Conservation (phyloP, 495 filamentous ascomycete genomes). For the Poronia punctata region DNA sequence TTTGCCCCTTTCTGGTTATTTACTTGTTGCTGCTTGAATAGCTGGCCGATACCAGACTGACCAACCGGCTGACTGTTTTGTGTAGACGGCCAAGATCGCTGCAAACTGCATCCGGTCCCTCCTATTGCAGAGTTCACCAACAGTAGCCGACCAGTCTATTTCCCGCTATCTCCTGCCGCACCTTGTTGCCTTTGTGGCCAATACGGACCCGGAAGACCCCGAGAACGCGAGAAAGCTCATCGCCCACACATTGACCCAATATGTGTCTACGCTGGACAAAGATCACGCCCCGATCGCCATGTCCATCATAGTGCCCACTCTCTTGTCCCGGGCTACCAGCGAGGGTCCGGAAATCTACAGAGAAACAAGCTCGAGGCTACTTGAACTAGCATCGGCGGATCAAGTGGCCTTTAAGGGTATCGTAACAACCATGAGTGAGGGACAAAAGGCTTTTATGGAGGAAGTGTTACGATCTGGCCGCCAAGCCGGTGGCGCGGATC, state of each 20-base stretch:
- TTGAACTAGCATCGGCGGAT: slow-evolving; percentile 74
- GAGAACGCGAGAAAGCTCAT: slow-evolving; percentile 64
- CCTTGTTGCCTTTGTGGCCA: slow-evolving; percentile 66
- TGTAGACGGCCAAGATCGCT: slow-evolving; percentile 74
- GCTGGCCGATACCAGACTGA: too few species aligned
- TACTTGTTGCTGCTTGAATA: slow-evolving; percentile 15
- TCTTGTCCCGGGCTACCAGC: slow-evolving; percentile 63
- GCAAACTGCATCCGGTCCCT: slow-evolving; percentile 81
- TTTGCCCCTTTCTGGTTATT: not conserved
- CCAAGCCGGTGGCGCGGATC: slow-evolving; percentile 26
- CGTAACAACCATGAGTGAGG: slow-evolving; percentile 62
- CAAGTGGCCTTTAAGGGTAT: slow-evolving; percentile 66
- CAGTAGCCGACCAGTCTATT: slow-evolving; percentile 63
- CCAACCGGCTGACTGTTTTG: too few species aligned
- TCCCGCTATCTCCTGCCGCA: slow-evolving; percentile 67
- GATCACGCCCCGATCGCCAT: slow-evolving; percentile 53
- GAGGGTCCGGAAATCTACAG: slow-evolving; percentile 48
- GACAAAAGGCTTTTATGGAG: slow-evolving; percentile 72
- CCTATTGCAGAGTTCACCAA: slow-evolving; percentile 56
- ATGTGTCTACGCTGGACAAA: slow-evolving; percentile 47
- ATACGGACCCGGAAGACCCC: slow-evolving; percentile 60
- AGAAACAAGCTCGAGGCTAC: slow-evolving; percentile 67
- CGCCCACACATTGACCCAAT: slow-evolving; percentile 65
- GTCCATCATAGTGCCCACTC: slow-evolving; percentile 66
- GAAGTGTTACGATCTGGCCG: slow-evolving; percentile 63